These are phyloP conservation scores for Helianthus annuus DNA, from an alignment of 129 eudicot genomes.

Conservation along the genomic window DNA sequence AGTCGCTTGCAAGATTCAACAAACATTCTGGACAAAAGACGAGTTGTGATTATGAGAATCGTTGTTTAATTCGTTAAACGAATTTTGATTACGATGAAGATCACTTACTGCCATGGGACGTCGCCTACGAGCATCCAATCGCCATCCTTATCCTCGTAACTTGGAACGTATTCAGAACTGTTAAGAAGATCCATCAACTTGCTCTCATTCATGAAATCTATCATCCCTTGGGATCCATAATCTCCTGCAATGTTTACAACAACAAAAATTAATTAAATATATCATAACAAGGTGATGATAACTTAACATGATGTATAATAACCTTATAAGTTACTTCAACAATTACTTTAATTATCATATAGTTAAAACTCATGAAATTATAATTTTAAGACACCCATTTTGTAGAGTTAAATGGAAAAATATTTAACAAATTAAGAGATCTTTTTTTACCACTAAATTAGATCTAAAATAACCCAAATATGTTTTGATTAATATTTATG, in stretches of 20 bases:
- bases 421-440: too few relatives aligned
- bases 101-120: slow-evolving; percentile 92
- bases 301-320: too few relatives aligned
- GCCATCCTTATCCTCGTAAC: slow-evolving; percentile 95
- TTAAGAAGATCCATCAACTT: slow-evolving; percentile 85
- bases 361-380: too few relatives aligned
- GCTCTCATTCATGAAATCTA: slow-evolving; percentile 91
- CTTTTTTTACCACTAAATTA: too few relatives aligned
- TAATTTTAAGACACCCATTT: too few relatives aligned
- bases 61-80: background rate
- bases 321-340: too few relatives aligned
- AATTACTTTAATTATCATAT: too few relatives aligned
- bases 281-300: background rate
- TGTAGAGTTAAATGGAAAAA: too few relatives aligned
- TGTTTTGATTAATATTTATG: too few relatives aligned
- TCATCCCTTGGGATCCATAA: slow-evolving; percentile 86
- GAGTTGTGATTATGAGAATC: background rate
- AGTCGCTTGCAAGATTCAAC: slow-evolving; percentile 94
- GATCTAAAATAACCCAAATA: too few relatives aligned
- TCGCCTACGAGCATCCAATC: slow-evolving; percentile 99
- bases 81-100: background rate
- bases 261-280: background rate
- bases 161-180: slow-evolving; percentile 88
- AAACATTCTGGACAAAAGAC: slow-evolving; percentile 61
- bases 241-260: slow-evolving; percentile 46